Percentiles rank a stretch among this genome's conserved stretches.
phyloP scores from a whole-genome alignment of 306 rosid species.

The Cucurbita argyrosperma region DNA sequence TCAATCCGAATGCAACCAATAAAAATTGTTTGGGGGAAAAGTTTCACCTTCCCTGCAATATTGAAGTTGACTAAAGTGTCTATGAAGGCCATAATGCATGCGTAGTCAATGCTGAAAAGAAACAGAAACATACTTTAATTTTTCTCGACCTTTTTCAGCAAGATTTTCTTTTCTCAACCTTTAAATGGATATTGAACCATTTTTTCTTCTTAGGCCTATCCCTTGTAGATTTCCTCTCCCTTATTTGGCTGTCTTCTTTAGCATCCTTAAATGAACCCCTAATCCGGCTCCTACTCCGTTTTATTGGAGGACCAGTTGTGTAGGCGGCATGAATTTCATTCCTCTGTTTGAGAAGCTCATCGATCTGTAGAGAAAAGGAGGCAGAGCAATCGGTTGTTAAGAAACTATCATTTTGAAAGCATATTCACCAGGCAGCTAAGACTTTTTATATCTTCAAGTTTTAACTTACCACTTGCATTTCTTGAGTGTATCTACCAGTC shows the following conservation, averaged over 20 bases:
- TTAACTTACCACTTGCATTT: constrained; percentile 75
- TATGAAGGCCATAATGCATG: background rate
- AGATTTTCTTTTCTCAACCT: constrained; percentile 87
- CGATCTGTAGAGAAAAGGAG: constrained; percentile 41
- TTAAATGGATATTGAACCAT: constrained; percentile 80
- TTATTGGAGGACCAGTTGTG: constrained; percentile 50
- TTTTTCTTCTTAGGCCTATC: constrained; percentile 79
- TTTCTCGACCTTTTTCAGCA: constrained; percentile 30
- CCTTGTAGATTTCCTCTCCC: constrained; percentile 48
- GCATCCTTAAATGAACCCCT: constrained; percentile 53
- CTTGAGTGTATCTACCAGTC: constrained; percentile 83
- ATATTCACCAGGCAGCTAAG: background rate
- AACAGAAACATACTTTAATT: background rate
- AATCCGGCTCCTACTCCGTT: constrained; percentile 57
- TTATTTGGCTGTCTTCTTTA: constrained; percentile 56
- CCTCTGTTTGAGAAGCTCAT: constrained; percentile 78
- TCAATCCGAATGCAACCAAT: background rate
- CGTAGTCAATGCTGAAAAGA: background rate
- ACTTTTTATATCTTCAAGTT: background rate
- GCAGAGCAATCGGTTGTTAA: background rate
- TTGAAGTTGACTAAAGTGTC: background rate
- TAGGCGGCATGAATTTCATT: constrained; percentile 81
- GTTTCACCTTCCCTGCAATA: constrained; percentile 5
- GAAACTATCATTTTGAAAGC: background rate
- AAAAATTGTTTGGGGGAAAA: background rate